Percentiles rank a stretch among this genome's conserved stretches.
These are phyloP conservation scores for Clonostachys rhizophaga DNA, from an alignment of 2,329 filamentous ascomycete species.

Conservation along the genomic window DNA sequence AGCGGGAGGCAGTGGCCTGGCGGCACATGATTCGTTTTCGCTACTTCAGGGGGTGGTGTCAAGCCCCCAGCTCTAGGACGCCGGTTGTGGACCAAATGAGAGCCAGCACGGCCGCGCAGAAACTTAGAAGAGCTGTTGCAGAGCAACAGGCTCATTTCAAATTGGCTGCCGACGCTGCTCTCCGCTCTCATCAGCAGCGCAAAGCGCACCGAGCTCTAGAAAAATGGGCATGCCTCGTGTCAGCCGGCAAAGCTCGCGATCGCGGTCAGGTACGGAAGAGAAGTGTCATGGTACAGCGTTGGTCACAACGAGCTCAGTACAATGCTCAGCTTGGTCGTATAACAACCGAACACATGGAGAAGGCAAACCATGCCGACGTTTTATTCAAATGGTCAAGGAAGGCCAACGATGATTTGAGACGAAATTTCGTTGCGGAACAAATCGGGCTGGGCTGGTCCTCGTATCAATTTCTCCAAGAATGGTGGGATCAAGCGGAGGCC, in stretches of 20 bases:
- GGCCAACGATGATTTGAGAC: conserved; percentile 1
- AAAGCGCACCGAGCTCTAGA: conserved; percentile 11
- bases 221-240: conserved; percentile 18
- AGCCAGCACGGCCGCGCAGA: conserved; percentile 19
- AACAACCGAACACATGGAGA: not conserved
- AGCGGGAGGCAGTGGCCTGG: conserved; percentile 63
- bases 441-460: conserved; percentile 9
- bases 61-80: conserved; percentile 19
- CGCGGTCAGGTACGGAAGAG: conserved; percentile 9
- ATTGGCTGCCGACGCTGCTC: conserved; percentile 12
- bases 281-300: conserved; percentile 1
- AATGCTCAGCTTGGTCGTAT: not conserved
- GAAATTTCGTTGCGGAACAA: conserved; percentile 5
- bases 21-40: conserved; percentile 63
- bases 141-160: conserved; percentile 18
- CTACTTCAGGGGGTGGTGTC: conserved; percentile 28
- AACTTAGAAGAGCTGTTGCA: conserved; percentile 21
- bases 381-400: not conserved
- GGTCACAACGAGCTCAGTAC: not conserved
- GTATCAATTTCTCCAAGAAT: conserved; percentile 16
- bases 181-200: conserved; percentile 10
- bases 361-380: not conserved
- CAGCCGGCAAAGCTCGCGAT: conserved; percentile 11
- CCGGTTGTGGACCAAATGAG: conserved; percentile 21
- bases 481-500: conserved; percentile 21